Evolutionary conservation across 495 filamentous ascomycete species (phyloP).

Genomic region (Parathielavia hyrcaniae): DNA sequence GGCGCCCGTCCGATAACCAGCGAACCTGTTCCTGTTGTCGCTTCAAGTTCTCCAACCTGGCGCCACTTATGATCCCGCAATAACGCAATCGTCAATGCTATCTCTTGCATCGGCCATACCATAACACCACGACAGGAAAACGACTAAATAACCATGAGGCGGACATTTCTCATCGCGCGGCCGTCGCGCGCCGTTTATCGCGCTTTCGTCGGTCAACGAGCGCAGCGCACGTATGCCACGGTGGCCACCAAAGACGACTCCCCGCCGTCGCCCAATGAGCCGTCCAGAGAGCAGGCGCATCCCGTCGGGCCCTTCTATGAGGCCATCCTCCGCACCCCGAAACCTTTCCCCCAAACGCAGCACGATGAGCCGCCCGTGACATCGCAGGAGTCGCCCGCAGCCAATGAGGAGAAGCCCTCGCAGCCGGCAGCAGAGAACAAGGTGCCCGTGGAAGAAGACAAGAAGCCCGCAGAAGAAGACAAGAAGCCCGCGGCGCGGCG

Average conservation of each 20-base stretch:
- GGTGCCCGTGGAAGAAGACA: slow-evolving; percentile 31
- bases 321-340: slow-evolving; percentile 40
- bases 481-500: slow-evolving; percentile 31
- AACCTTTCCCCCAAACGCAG: slow-evolving; percentile 28
- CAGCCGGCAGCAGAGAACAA: slow-evolving; percentile 23
- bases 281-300: slow-evolving; percentile 29
- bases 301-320: slow-evolving; percentile 41
- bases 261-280: slow-evolving; percentile 20
- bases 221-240: slow-evolving; percentile 26
- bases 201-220: slow-evolving; percentile 18
- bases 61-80: slow-evolving; percentile 2
- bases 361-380: slow-evolving; percentile 27
- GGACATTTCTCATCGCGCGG: slow-evolving; percentile 23
- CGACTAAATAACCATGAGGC: slow-evolving; percentile 22
- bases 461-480: slow-evolving; percentile 34
- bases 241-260: slow-evolving; percentile 6
- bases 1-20: slow-evolving; percentile 12
- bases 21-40: neutral
- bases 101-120: neutral
- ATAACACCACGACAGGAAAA: neutral
- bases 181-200: slow-evolving; percentile 24
- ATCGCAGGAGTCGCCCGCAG: slow-evolving; percentile 13
- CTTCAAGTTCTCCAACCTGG: neutral
- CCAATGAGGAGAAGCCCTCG: slow-evolving; percentile 32
- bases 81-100: neutral